Conservation (phyloP, 1,284 basidiomycete genomes). For the Ganoderma boninense region DNA sequence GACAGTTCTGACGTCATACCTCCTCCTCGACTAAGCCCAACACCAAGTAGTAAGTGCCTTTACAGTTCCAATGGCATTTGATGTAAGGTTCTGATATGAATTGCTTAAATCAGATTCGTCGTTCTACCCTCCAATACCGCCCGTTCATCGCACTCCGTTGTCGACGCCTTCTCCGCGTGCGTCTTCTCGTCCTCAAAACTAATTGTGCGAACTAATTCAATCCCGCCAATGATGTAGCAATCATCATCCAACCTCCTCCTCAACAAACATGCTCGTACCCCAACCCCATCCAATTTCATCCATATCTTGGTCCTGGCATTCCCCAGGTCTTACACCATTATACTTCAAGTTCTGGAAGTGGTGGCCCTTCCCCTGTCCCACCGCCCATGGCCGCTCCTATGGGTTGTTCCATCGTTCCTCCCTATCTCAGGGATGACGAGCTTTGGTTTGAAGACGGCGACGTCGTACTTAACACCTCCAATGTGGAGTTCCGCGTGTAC, state of each 20-base stretch:
- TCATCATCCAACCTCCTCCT: neutral
- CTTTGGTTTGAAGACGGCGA: constrained; percentile 27
- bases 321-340: neutral
- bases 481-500: constrained; percentile 27
- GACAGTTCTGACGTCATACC: no score
- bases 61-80: neutral
- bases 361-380: neutral
- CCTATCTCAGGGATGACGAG: constrained; percentile 1
- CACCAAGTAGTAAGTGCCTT: neutral
- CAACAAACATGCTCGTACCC: no score
- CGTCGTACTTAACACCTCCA: constrained; percentile 8
- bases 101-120: neutral
- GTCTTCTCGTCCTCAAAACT: neutral
- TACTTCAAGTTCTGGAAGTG: neutral
- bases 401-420: neutral
- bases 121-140: no score
- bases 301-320: neutral
- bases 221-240: neutral
- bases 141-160: no score
- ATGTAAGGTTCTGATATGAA: neutral
- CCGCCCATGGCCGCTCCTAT: neutral
- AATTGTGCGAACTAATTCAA: neutral
- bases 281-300: no score
- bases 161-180: neutral
- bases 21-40: neutral